Evolutionary conservation across 345 rosid species (phyloP).

Genomic region (Draba incana): DNA sequence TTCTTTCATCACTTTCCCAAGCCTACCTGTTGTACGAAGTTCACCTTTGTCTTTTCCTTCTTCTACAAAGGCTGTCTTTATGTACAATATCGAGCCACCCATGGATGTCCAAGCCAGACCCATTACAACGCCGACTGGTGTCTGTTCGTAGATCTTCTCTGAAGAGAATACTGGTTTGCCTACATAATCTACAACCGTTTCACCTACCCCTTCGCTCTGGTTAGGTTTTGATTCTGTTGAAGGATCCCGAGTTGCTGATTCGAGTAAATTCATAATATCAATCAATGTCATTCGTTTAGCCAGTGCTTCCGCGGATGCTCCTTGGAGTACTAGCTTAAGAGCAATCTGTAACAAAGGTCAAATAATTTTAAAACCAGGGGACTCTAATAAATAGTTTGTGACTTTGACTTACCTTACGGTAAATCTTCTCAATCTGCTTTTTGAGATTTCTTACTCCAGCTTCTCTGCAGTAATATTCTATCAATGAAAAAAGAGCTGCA

Average conservation of each 20-base stretch:
- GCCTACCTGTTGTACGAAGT: slow-evolving; percentile 74
- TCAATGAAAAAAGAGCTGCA: slow-evolving; percentile 72
- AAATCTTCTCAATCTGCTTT: slow-evolving; percentile 85
- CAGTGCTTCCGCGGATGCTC: slow-evolving; percentile 45
- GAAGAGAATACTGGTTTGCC: slow-evolving; percentile 92
- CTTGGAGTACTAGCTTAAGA: slow-evolving; percentile 70
- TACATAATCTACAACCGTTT: slow-evolving; percentile 57
- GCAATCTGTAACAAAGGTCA: slow-evolving; percentile 59
- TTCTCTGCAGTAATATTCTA: slow-evolving; percentile 90
- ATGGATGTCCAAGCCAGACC: slow-evolving; percentile 97
- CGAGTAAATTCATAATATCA: too few relatives aligned
- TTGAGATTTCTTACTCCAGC: slow-evolving; percentile 93
- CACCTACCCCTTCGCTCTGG: slow-evolving; percentile 34
- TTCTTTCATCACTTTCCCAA: slow-evolving; percentile 93
- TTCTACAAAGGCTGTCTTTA: slow-evolving; percentile 76
- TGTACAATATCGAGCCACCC: slow-evolving; percentile 92
- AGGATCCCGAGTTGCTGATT: slow-evolving; percentile 2
- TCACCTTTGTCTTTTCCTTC: slow-evolving; percentile 79
- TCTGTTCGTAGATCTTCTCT: slow-evolving; percentile 74
- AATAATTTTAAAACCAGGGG: background rate
- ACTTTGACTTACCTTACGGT: slow-evolving; percentile 48
- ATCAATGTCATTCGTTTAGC: slow-evolving; percentile 21
- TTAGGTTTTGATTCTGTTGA: slow-evolving; percentile 38
- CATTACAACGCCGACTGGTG: slow-evolving; percentile 94
- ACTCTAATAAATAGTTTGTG: background rate